These are phyloP conservation scores for Linum tenue DNA, from an alignment of 345 rosid genomes.

Conservation along the genomic window DNA sequence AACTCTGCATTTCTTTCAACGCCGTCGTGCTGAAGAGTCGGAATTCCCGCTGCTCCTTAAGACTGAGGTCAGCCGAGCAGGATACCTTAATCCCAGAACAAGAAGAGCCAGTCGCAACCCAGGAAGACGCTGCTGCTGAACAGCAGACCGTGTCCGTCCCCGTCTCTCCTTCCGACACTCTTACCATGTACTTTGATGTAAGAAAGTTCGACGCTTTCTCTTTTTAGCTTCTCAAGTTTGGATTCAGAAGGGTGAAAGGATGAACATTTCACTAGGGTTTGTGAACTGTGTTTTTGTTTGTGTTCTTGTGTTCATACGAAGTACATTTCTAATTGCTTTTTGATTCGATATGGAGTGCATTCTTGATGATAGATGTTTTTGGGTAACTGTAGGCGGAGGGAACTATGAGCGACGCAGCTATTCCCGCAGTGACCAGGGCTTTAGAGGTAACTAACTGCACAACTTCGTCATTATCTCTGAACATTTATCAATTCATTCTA, in stretches of 20 bases:
- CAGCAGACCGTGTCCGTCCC: slow-evolving; percentile 64
- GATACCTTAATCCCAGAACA: slow-evolving; percentile 36
- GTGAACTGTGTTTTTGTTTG: neutral
- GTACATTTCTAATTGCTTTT: slow-evolving; percentile 1
- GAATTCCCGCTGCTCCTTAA: slow-evolving; percentile 16
- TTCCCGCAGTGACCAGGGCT: slow-evolving; percentile 48
- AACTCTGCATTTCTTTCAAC: slow-evolving; percentile 17
- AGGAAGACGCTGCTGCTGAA: slow-evolving; percentile 19
- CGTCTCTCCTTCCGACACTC: slow-evolving; percentile 84
- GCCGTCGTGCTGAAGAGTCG: slow-evolving; percentile 13
- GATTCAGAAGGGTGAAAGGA: neutral
- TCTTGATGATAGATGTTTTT: neutral
- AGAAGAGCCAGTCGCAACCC: slow-evolving; percentile 22
- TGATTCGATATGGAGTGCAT: too few relatives aligned
- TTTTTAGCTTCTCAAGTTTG: neutral
- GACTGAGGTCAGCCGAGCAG: slow-evolving; percentile 45
- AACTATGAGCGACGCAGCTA: slow-evolving; percentile 49
- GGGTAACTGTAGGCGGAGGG: slow-evolving; percentile 59
- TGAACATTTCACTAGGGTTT: neutral
- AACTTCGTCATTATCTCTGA: neutral
- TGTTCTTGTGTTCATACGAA: neutral
- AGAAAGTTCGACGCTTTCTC: neutral
- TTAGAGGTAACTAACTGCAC: slow-evolving; percentile 37
- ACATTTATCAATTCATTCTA: neutral
- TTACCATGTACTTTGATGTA: slow-evolving; percentile 83